Conservation (phyloP, 441 rosid species). For the Croton setiger region DNA sequence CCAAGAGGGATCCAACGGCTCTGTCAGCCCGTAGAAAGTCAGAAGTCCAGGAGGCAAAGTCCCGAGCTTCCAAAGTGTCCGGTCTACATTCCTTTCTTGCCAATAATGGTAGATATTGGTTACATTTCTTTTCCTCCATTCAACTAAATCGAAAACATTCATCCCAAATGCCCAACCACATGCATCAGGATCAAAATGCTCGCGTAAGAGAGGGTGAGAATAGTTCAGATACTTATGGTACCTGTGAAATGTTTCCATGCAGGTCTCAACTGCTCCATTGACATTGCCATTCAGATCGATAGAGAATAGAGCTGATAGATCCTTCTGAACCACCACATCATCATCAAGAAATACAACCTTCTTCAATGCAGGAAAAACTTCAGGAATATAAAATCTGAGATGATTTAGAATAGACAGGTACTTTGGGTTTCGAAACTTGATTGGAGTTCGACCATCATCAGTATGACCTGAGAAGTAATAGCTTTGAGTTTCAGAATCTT, state of each 20-base stretch:
- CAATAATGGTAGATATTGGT: constrained; percentile 85
- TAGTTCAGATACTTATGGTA: constrained; percentile 54
- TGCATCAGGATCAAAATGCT: constrained; percentile 89
- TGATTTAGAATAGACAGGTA: constrained; percentile 77
- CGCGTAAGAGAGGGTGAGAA: constrained; percentile 72
- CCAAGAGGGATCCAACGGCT: constrained; percentile 77
- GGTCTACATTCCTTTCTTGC: constrained; percentile 87
- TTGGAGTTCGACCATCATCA: constrained; percentile 73
- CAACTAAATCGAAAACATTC: constrained; percentile 89
- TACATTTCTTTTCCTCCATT: constrained; percentile 89
- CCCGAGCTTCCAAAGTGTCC: constrained; percentile 95
- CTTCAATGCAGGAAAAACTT: constrained; percentile 75
- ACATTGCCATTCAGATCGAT: constrained; percentile 63
- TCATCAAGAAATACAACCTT: constrained; percentile 89
- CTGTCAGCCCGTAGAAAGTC: constrained; percentile 84
- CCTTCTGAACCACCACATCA: constrained; percentile 87
- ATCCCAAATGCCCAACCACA: constrained; percentile 99
- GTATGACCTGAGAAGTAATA: constrained; percentile 89
- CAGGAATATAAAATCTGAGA: constrained; percentile 85
- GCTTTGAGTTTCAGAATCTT: constrained; percentile 91
- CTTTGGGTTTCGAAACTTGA: constrained; percentile 86
- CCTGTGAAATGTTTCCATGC: constrained; percentile 94
- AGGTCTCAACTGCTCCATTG: constrained; percentile 96
- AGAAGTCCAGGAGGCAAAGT: constrained; percentile 90
- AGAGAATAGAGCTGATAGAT: constrained; percentile 48